Base-by-base conservation (phyloP, 2,329 filamentous ascomycete genomes). In the Colletotrichum siamense region DNA sequence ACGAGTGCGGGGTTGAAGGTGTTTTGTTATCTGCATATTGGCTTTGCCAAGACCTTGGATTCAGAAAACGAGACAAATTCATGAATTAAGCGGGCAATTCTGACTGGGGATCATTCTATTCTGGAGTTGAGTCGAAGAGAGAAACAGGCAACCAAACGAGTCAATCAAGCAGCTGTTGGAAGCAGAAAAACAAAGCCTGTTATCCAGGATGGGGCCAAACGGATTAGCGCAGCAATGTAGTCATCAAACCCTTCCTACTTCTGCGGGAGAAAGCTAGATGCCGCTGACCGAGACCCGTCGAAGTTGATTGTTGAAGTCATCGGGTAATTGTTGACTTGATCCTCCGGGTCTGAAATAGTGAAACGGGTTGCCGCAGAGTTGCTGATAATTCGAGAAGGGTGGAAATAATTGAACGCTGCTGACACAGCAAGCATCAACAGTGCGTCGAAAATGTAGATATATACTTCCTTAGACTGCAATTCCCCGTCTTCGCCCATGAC, bases 361-460 rank as follows among this genome's bases (percentile, higher is more conserved):
- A 30, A 13, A 7, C 39, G 34, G 3, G 9, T 30, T 7, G 32
- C 26, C 16, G 30, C 22, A 24, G 44, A 24, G 18, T 67, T 30
- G n/a, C 61, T 61, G 55, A 69, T 73, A n/a, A 68, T 68, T 12
- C 70, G 49, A 18, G 49, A 61, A 10, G 75, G 81, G 79, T 75
- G 62, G 30, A 62, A 68, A 7, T 32, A 49, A 39, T 72, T 75
- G 13, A 82, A 78, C 3, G 79, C 49, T 12, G 75, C 77, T 13
- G 80, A 78, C 8, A 82, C 49, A 22, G 73, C 71, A 30, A 75
- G 13, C 83, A 86, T 87, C 12, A 84, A 79, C n/a, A 80, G 44
- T 7, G 84, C 84, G 76, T 87, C 85, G 39, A 87, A 85, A n/a
- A 85, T 71, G 69, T 85, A 86, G 36, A 86, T 77, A 49, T 79